phyloP scores from a whole-genome alignment of 2,329 filamentous ascomycete species.

The Fusarium palustre region DNA sequence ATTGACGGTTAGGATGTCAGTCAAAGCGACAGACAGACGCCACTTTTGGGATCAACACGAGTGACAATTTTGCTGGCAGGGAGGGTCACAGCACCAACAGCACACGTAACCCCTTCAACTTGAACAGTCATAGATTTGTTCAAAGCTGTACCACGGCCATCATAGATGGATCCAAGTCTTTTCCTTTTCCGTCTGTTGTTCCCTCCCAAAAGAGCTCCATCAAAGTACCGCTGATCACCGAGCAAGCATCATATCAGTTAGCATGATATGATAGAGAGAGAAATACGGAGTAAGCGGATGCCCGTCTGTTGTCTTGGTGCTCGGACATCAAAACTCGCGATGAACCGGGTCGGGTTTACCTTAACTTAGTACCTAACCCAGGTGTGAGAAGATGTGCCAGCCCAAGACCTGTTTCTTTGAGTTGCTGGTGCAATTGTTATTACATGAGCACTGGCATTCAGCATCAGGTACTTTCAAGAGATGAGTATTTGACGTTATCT shows the following conservation, averaged over 20 bases:
- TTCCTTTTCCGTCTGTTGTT: neutral
- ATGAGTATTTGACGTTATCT: neutral
- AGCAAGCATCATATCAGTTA: neutral
- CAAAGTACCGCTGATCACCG: neutral
- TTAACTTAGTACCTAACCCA: neutral
- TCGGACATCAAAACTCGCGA: neutral
- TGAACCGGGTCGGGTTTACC: neutral
- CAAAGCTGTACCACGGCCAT: neutral
- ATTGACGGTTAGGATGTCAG: neutral
- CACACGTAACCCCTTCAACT: neutral
- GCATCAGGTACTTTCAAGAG: neutral
- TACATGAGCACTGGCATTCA: neutral
- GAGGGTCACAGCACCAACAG: neutral
- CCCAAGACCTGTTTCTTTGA: neutral
- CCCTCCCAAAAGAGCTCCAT: neutral
- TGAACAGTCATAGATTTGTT: neutral
- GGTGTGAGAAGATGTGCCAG: neutral
- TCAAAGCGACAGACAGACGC: neutral
- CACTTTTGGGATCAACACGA: slow-evolving; percentile 1
- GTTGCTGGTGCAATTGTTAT: neutral
- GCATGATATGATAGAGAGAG: neutral
- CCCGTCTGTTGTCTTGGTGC: neutral
- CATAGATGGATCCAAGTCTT: neutral
- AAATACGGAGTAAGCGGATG: slow-evolving; percentile 1
- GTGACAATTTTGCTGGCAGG: neutral